Conservation (phyloP, 495 filamentous ascomycete species). For the Cryomyces minteri region DNA sequence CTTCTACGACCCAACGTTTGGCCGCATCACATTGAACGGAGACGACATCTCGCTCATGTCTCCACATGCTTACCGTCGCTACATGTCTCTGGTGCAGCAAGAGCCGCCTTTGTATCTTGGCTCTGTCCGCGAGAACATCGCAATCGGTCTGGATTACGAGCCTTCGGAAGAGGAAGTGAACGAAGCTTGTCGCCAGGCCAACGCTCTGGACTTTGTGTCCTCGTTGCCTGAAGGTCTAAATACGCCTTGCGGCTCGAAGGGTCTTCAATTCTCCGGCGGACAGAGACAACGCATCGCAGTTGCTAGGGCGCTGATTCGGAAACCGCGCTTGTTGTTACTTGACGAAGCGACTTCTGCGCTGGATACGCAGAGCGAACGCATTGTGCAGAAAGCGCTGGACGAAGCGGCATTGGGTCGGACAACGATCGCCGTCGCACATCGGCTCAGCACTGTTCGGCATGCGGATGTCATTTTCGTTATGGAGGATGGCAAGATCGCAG, state of each 20-base stretch:
- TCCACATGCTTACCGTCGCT: constrained; percentile 6
- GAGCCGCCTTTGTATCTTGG: constrained; percentile 13
- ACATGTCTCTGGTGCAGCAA: constrained; percentile 12
- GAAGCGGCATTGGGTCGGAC: constrained; percentile 40
- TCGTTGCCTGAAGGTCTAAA: constrained; percentile 38
- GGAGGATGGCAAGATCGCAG: constrained; percentile 24
- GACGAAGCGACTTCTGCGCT: constrained; percentile 68
- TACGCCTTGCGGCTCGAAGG: constrained; percentile 43
- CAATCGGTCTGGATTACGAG: constrained; percentile 11
- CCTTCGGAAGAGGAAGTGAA: constrained; percentile 31
- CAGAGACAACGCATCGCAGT: constrained; percentile 64
- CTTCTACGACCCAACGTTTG: constrained; percentile 13
- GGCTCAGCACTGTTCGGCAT: constrained; percentile 31
- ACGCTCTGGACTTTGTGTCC: constrained; percentile 42
- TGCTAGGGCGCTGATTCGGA: constrained; percentile 54
- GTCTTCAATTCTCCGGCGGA: constrained; percentile 50
- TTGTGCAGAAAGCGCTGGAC: constrained; percentile 52
- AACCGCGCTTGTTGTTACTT: constrained; percentile 50
- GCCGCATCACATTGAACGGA: constrained; percentile 8
- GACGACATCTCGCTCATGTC: constrained; percentile 3
- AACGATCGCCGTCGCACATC: constrained; percentile 53
- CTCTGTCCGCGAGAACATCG: constrained; percentile 12
- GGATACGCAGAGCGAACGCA: constrained; percentile 52
- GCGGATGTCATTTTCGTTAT: constrained; percentile 35
- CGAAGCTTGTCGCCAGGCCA: constrained; percentile 36